These are phyloP conservation scores for Myxozyma nipponensis DNA, from an alignment of 805 yeast genomes.

Conservation along the genomic window DNA sequence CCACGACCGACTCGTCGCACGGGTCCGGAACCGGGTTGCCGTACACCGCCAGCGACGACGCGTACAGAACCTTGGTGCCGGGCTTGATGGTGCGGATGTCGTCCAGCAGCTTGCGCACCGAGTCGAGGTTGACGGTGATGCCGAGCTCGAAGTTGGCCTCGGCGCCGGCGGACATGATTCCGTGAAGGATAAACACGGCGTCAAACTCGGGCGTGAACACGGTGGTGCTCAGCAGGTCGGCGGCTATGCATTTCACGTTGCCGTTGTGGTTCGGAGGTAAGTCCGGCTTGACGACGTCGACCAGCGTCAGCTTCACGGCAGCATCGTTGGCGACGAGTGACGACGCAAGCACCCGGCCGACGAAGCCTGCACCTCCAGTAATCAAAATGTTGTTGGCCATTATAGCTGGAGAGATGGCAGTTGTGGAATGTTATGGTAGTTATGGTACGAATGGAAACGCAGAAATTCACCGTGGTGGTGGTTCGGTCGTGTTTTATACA, in stretches of 20 bases:
- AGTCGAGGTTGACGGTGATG: slow-evolving; percentile 29
- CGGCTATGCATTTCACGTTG: slow-evolving; percentile 12
- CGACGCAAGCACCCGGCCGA: slow-evolving; percentile 23
- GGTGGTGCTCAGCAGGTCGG: slow-evolving; percentile 22
- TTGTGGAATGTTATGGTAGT: neutral
- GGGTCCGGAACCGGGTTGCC: slow-evolving; percentile 29
- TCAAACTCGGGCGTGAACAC: slow-evolving; percentile 18
- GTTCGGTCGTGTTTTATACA: too few species aligned
- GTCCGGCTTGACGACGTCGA: slow-evolving; percentile 29
- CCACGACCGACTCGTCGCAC: slow-evolving; percentile 26
- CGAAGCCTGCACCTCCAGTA: slow-evolving; percentile 32
- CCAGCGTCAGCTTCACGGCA: slow-evolving; percentile 20
- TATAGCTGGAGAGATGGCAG: neutral
- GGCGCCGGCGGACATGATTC: slow-evolving; percentile 33
- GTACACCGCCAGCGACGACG: slow-evolving; percentile 30
- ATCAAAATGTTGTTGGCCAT: slow-evolving; percentile 15
- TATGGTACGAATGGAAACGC: too few species aligned
- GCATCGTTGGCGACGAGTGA: slow-evolving; percentile 25
- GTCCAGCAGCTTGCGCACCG: slow-evolving; percentile 30
- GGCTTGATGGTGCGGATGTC: slow-evolving; percentile 16
- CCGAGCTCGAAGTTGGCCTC: slow-evolving; percentile 32
- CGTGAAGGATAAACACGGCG: slow-evolving; percentile 29
- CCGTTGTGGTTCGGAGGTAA: neutral
- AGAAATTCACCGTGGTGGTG: too few species aligned
- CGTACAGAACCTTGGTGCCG: slow-evolving; percentile 26